phyloP scores from a whole-genome alignment of 176 grass and related monocot species.

The Cymbopogon citratus region DNA sequence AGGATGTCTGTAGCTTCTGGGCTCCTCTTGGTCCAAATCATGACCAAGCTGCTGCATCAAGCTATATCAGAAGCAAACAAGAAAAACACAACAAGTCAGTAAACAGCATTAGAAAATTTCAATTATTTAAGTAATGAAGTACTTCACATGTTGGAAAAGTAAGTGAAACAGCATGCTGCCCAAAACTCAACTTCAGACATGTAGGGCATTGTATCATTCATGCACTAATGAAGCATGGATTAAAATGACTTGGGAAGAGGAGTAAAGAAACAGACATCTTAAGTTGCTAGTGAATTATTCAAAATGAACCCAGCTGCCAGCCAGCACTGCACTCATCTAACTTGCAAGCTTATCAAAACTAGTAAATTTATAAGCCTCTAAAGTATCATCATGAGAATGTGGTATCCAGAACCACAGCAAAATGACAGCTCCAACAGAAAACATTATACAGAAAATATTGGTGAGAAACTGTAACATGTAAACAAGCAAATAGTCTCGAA shows the following conservation, averaged over 20 bases:
- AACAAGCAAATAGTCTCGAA: constrained; percentile 16
- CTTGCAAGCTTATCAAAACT: background rate
- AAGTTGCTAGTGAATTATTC: background rate
- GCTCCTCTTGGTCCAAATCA: constrained; percentile 88
- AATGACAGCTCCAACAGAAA: background rate
- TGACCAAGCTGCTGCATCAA: constrained; percentile 77
- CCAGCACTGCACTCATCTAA: background rate
- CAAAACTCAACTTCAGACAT: background rate
- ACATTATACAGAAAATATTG: constrained; percentile 5
- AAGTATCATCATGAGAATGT: background rate
- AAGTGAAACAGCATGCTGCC: background rate
- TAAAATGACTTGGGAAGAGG: background rate
- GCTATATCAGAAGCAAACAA: constrained; percentile 45
- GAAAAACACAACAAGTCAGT: constrained; percentile 13
- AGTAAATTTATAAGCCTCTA: background rate
- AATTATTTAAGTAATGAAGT: background rate
- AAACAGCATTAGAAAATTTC: background rate
- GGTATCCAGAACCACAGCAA: background rate
- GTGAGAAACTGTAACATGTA: background rate
- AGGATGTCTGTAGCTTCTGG: constrained; percentile 51
- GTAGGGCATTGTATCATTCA: background rate
- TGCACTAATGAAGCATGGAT: background rate
- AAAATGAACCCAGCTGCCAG: background rate
- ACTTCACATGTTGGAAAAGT: background rate
- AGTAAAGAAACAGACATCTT: background rate